Evolutionary conservation across 2,329 filamentous ascomycete genomes (phyloP), one percentile per base, ranked within the genome.

Genomic region (Teratosphaeria pseudoeucalypti): DNA sequence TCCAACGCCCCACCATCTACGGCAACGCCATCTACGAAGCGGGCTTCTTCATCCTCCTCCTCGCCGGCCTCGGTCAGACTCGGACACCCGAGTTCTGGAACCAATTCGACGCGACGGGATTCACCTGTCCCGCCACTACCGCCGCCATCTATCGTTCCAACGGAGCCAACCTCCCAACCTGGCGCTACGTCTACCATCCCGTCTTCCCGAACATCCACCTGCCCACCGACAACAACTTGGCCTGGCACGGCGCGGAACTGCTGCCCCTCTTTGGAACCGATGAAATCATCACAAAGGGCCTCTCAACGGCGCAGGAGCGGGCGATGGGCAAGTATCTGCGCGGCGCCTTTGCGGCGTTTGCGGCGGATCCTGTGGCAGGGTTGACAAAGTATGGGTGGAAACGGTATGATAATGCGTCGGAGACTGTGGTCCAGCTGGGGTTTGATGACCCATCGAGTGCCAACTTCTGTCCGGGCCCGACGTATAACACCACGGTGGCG

Each of bases 1-100:
- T 71, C 27, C 72, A 67, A n/a, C 60, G 64, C 47, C 78, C 79
- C 0, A 68, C 76, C 0, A 61, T 81, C 0, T 64, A 75, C 3
- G 77, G 76, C 14, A 75, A 75, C 62, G 78, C 75, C 58, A 58
- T 79, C 62, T 74, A 79, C 58, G 79, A 81, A 64, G 74, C 76
- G 2, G 77, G 76, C 0, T 27, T 57, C 14, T 79, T 77, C 67
- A 81, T 80, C 65, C 73, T 74, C 5, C 73, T 80, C 37, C 72
- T 74, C 9, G 62, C 63, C 7, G 58, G 56, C 52, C 39, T 27
- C 14, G 60, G 60, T 58, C 27, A 26, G 3, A 43, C 14, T 2
- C 19, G 7, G 1, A 32, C 54, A 6, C 14, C n/a, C 29, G 16
- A 12, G 6, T n/a, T 11, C 16, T 56, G 54, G 34, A 14, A 23